Evolutionary conservation across 768 basidiomycete genomes (phyloP), one percentile per base, ranked within the genome.

Genomic region (Lentinus brumalis): DNA sequence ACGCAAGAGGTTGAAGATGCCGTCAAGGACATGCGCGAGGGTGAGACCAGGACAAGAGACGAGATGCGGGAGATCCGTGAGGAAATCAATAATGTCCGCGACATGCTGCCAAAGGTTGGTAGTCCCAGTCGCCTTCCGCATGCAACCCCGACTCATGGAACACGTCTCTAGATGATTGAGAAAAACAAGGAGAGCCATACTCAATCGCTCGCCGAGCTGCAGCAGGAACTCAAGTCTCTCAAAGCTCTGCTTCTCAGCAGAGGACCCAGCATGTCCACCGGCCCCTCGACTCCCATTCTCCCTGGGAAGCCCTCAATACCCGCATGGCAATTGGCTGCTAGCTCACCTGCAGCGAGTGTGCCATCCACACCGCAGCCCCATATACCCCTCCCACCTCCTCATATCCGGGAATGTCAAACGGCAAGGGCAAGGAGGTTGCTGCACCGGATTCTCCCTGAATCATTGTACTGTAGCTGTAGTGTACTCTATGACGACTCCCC

Each of bases 21-120:
- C 2, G 87, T 96, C 7, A 75, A 77, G 42, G 89, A 92, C 70
- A 86, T 96, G 81, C 83, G 83, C 30, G 87, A 89, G 55, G 87
- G 86, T 0, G 95, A 98, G 69, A 74, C 80, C 32, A 88, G 85
- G 73, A 89, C 91, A 41, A 81, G 90, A 46, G 89, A 94, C 51
- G 94, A 96, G 72, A 88, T 98, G 84, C 84, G 91, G 31, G 92
- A 95, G 78, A 86, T 98, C 56, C 85, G 92, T 56, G 92, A 94
- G 11, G 97, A 98, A 71, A 83, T 98, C 53, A 91, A 89, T 67
- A 91, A 86, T 62, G 86, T 98, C 50, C 86, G 90, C 18, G 95
- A 96, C 64, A 88, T 96, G 86, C 75, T 99, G 16, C 97, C 97
- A 5, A 94, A 92, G 85, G 97, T 96, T 62, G 30, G 77, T 69